Percentiles rank a stretch among this genome's conserved stretches.
These are phyloP conservation scores for Bryopsis sp. DNA, from an alignment of 139 green algal species.

Conservation along the genomic window DNA sequence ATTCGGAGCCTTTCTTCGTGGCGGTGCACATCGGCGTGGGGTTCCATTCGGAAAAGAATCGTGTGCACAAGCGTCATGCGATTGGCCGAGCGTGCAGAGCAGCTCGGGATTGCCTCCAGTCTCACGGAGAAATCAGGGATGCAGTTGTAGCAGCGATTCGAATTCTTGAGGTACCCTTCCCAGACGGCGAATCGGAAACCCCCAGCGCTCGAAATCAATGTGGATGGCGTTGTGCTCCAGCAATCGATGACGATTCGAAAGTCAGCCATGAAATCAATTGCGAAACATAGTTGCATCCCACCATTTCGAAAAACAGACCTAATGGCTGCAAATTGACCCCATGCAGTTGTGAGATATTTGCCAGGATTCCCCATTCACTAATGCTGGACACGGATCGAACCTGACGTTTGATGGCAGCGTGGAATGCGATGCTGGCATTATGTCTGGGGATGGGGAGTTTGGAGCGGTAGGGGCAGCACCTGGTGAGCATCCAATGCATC, in stretches of 20 bases:
- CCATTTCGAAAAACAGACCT: not conserved
- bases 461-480: constrained; percentile 60
- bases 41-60: constrained; percentile 32
- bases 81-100: constrained; percentile 37
- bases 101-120: constrained; percentile 26
- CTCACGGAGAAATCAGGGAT: constrained; percentile 17
- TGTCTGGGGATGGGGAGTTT: constrained; percentile 46
- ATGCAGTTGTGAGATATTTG: no score
- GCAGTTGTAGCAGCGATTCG: constrained; percentile 44
- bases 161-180: constrained; percentile 38
- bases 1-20: constrained; percentile 40
- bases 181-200: not conserved
- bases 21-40: constrained; percentile 67
- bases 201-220: not conserved
- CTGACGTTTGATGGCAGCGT: constrained; percentile 56
- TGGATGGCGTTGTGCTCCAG: no score
- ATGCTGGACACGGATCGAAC: constrained; percentile 69
- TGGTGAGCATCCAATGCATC: constrained; percentile 29
- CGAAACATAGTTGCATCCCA: no score
- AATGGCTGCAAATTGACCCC: not conserved
- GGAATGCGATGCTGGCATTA: constrained; percentile 73
- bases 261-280: no score
- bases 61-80: constrained; percentile 42
- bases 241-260: no score
- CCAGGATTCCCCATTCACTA: constrained; percentile 56